phyloP scores from a whole-genome alignment of 148 eudicot genomes.

The Dianthus caryophyllus region DNA sequence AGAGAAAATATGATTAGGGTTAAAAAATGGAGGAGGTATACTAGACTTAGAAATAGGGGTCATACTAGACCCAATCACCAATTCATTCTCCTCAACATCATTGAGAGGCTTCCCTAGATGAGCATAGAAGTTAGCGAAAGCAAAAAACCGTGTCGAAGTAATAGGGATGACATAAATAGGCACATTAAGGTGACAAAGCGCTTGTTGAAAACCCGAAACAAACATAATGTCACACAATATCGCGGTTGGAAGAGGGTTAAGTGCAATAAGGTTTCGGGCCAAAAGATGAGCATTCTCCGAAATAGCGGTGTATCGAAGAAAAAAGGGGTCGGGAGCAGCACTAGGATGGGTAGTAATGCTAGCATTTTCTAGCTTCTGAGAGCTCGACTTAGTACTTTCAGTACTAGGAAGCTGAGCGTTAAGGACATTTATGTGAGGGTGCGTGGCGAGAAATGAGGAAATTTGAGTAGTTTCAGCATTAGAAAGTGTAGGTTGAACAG shows the following conservation, averaged over 20 bases:
- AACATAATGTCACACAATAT: conserved; percentile 30
- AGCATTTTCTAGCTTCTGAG: background rate
- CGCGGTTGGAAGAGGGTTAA: conserved; percentile 24
- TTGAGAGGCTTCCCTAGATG: too few relatives aligned
- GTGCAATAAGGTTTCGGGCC: conserved; percentile 17
- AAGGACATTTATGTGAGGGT: conserved; percentile 18
- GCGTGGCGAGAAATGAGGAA: conserved; percentile 24
- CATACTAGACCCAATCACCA: conserved; percentile 22
- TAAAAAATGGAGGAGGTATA: conserved; percentile 4
- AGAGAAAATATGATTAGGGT: conserved; percentile 7
- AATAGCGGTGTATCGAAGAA: conserved; percentile 28
- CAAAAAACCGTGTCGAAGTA: conserved; percentile 25
- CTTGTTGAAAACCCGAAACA: conserved; percentile 20
- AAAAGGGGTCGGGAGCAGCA: conserved; percentile 21
- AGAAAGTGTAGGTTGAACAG: conserved; percentile 13
- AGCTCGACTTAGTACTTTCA: too few relatives aligned
- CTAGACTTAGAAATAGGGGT: background rate
- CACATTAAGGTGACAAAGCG: too few relatives aligned
- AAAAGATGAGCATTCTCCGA: conserved; percentile 26
- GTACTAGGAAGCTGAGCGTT: conserved; percentile 4
- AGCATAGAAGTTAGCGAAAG: conserved; percentile 23
- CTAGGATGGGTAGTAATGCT: background rate
- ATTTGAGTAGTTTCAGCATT: conserved; percentile 24
- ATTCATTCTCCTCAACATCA: background rate
- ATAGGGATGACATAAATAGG: conserved; percentile 22